These are phyloP conservation scores for Amanita jacksonii DNA, from an alignment of 768 basidiomycete genomes.

Conservation along the genomic window DNA sequence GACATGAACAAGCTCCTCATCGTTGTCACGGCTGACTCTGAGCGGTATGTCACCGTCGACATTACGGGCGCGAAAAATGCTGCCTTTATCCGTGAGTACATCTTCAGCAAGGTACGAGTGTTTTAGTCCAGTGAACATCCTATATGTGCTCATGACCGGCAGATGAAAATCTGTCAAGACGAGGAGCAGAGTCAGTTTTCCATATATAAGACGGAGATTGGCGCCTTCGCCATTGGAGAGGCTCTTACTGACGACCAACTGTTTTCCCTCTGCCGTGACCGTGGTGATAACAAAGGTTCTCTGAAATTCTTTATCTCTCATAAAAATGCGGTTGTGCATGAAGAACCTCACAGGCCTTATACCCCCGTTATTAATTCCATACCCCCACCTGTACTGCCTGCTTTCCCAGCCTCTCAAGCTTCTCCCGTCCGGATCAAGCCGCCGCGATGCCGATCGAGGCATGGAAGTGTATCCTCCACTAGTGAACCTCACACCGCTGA, in stretches of 20 bases:
- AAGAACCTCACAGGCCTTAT: conserved; percentile 27
- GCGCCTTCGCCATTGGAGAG: conserved; percentile 63
- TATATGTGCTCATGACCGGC: conserved; percentile 9
- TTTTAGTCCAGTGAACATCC: conserved; percentile 5
- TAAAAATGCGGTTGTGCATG: conserved; percentile 51
- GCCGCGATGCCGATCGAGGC: conserved; percentile 48
- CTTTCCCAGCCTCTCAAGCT: conserved; percentile 38
- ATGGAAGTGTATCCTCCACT: conserved; percentile 64
- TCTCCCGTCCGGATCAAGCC: conserved; percentile 35
- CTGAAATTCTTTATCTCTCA: conserved; percentile 81
- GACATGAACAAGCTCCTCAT: conserved; percentile 36
- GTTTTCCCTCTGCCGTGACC: conserved; percentile 57
- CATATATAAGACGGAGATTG: conserved; percentile 86
- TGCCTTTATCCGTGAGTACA: conserved; percentile 67
- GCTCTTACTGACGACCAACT: conserved; percentile 65
- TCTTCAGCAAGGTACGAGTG: conserved; percentile 64
- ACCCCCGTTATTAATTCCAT: conserved; percentile 19
- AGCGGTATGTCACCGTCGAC: conserved; percentile 63
- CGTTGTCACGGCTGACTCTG: conserved; percentile 71
- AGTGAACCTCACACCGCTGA: conserved; percentile 50
- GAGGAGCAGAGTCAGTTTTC: conserved; percentile 64
- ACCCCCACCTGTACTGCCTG: conserved; percentile 28
- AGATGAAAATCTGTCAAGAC: conserved; percentile 80
- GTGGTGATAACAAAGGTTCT: conserved; percentile 69
- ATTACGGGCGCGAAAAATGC: conserved; percentile 57